Evolutionary conservation across 345 rosid genomes (phyloP), one percentile per base, ranked within the genome.

Genomic region (Pistacia atlantica): DNA sequence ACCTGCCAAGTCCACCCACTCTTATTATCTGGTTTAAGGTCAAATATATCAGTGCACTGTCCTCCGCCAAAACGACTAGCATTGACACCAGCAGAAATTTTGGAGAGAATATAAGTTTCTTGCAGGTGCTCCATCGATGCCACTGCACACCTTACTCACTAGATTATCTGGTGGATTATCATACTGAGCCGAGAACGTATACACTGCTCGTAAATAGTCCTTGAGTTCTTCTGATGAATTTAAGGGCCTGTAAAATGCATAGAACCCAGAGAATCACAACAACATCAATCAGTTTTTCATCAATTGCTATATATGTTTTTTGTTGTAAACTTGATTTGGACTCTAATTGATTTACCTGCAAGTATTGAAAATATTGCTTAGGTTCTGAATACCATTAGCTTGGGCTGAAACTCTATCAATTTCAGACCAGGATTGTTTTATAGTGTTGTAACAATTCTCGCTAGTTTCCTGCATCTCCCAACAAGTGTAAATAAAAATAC

Each of bases 1-100:
- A 73, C 89, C 88, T 86, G 88, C 89, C 89, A 88, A 20, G 0
- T 20, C 91, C 91, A 88, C 48, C 83, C 86, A n/a, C 77, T 57
- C 17, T 14, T 4, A 38, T 64, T 64, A 67, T 52, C 55, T 17
- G 79, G 65, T n/a, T 52, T 46, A 28, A 9, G 9, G 7, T 52
- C 22, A 10, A 1, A 0, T 38, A 77, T 37, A 17, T 48, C 0
- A 73, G 45, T 35, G 51, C 80, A 81, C 1, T 55, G 18, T 35
- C 18, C 5, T 52, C 69, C 72, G 14, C 63, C 75, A 9, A 13
- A 37, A 35, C 11, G 17, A 45, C 76, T 76, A 17, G 65, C 74
- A 20, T 73, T 63, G 22, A 79, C 64, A 31, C 76, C 85, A 10
- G 73, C 80, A 6, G 52, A 61, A 48, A 79, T 54, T 76, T 66